Percentiles rank a stretch among this genome's conserved stretches.
phyloP scores from a whole-genome alignment of 2,329 filamentous ascomycete species.

The Bipolaris bicolor region DNA sequence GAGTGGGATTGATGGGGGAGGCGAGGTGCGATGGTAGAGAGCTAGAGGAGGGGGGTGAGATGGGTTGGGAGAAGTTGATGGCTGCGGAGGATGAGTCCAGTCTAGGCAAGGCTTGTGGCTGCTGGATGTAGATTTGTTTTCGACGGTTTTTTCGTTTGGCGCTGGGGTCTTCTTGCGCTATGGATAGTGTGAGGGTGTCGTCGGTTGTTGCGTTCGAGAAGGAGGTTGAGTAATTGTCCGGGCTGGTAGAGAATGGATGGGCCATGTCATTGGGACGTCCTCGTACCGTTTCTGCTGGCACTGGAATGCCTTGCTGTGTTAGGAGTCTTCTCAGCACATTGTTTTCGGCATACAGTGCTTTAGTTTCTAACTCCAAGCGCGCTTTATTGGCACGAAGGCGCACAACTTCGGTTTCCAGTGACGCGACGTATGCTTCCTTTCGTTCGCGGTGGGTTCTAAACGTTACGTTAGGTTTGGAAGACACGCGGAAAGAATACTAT shows the following conservation, averaged over 20 bases:
- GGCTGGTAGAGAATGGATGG: no score
- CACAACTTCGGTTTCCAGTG: conserved; percentile 37
- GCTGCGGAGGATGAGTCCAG: not conserved
- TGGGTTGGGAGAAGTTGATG: not conserved
- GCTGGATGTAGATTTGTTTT: conserved; percentile 8
- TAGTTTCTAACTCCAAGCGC: conserved; percentile 34
- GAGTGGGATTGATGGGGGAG: not conserved
- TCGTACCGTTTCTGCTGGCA: not conserved
- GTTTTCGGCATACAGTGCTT: conserved; percentile 32
- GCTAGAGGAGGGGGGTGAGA: not conserved
- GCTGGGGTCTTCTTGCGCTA: not conserved
- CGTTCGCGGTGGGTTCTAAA: conserved; percentile 40
- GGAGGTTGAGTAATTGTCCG: no score
- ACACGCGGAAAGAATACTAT: not conserved
- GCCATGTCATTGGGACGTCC: no score
- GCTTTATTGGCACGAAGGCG: conserved; percentile 42
- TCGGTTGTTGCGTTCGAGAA: not conserved
- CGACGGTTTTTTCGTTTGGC: conserved; percentile 2
- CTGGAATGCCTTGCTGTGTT: conserved; percentile 22
- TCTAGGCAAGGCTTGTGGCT: not conserved
- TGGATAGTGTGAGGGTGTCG: not conserved
- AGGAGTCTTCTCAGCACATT: conserved; percentile 28
- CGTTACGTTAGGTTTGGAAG: not conserved
- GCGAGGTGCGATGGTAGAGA: not conserved
- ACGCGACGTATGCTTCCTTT: conserved; percentile 43